These are phyloP conservation scores for Saturnispora galanensis DNA, from an alignment of 805 yeast genomes.

Conservation along the genomic window DNA sequence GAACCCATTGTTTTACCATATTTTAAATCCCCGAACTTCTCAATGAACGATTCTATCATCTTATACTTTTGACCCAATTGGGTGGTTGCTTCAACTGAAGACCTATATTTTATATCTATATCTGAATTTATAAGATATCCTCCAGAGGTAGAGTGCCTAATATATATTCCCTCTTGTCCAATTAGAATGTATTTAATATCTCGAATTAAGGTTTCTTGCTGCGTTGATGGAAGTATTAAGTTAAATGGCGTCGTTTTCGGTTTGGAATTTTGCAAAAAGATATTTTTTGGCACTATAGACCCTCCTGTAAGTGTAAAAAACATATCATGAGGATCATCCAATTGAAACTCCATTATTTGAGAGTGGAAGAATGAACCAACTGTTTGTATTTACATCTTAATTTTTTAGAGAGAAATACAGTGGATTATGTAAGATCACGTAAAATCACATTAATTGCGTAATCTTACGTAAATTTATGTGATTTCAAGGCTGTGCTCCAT, in stretches of 20 bases:
- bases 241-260: constrained; percentile 1
- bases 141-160: constrained; percentile 50
- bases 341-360: constrained; percentile 2
- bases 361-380: not conserved
- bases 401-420: too few species aligned
- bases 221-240: constrained; percentile 29
- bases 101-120: constrained; percentile 65
- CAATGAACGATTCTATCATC: constrained; percentile 50
- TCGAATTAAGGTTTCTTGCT: constrained; percentile 58
- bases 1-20: constrained; percentile 72
- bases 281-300: not conserved
- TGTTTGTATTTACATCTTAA: not conserved
- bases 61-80: constrained; percentile 54
- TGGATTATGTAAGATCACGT: too few species aligned
- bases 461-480: too few species aligned
- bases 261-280: not conserved
- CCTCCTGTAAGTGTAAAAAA: not conserved
- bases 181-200: constrained; percentile 61
- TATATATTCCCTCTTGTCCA: constrained; percentile 71
- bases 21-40: constrained; percentile 40
- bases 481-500: not conserved
- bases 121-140: constrained; percentile 66
- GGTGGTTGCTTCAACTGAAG: constrained; percentile 51
- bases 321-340: not conserved
- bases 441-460: too few species aligned